These are phyloP conservation scores for Xenosphaeropsis pyriputrescens DNA, from an alignment of 2,329 filamentous ascomycete genomes.

Conservation along the genomic window DNA sequence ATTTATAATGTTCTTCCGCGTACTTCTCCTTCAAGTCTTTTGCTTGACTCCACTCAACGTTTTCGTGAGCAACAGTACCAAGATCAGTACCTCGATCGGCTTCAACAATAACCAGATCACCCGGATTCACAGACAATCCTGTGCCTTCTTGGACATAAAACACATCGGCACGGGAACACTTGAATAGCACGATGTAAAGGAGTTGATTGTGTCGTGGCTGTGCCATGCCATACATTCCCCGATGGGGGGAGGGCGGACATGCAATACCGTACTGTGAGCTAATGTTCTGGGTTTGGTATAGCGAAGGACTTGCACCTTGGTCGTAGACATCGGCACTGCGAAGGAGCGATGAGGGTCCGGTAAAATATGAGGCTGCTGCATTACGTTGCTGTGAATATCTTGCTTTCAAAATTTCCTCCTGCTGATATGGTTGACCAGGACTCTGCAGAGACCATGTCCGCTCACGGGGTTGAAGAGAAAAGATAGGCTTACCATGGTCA, in stretches of 20 bases:
- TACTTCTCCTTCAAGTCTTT: constrained; percentile 85
- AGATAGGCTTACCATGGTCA: constrained; percentile 17
- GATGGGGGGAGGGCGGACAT: constrained; percentile 44
- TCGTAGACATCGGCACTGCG: constrained; percentile 11
- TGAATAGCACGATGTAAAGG: constrained; percentile 88
- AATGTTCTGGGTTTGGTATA: constrained; percentile 7
- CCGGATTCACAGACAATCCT: constrained; percentile 75
- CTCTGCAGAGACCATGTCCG: not conserved
- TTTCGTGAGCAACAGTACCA: constrained; percentile 79
- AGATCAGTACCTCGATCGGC: constrained; percentile 93
- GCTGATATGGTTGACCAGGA: constrained; percentile 5
- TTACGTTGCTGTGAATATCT: constrained; percentile 8
- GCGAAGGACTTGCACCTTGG: constrained; percentile 4
- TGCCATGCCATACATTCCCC: constrained; percentile 43
- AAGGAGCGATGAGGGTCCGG: constrained; percentile 9
- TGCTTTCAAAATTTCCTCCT: constrained; percentile 4
- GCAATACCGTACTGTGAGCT: constrained; percentile 11
- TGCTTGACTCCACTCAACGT: constrained; percentile 76
- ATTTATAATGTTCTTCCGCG: constrained; percentile 90
- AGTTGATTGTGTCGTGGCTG: constrained; percentile 53
- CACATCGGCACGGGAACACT: constrained; percentile 86
- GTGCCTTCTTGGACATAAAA: constrained; percentile 97
- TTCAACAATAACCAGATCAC: constrained; percentile 93
- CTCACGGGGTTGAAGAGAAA: constrained; percentile 4
- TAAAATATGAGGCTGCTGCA: constrained; percentile 18